Evolutionary conservation across 768 basidiomycete species (phyloP).

Genomic region (Kwoniella mangroviensis): DNA sequence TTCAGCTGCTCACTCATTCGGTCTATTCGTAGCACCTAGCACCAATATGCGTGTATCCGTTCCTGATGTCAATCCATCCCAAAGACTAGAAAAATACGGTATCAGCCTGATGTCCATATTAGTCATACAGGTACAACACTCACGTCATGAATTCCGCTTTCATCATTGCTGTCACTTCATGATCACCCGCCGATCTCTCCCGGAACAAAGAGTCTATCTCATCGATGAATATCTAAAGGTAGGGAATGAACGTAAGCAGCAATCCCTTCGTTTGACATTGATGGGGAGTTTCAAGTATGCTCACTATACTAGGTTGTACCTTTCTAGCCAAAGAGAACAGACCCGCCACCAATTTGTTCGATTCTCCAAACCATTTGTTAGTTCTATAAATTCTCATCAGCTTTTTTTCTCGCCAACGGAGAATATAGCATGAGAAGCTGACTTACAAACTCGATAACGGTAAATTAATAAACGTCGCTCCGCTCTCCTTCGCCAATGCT

Average conservation of each 20-base stretch:
- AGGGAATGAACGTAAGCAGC: neutral
- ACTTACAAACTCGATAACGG: conserved; percentile 68
- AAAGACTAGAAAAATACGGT: conserved; percentile 65
- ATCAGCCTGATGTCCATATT: neutral
- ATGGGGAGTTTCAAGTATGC: conserved; percentile 13
- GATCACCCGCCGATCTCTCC: conserved; percentile 83
- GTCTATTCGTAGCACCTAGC: conserved; percentile 93
- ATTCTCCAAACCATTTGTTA: conserved; percentile 76
- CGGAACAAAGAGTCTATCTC: conserved; percentile 96
- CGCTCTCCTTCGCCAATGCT: conserved; percentile 94
- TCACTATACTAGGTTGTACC: conserved; percentile 81
- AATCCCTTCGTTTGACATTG: neutral
- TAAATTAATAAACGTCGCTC: conserved; percentile 93
- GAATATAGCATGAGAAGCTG: neutral
- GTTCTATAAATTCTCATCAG: conserved; percentile 33
- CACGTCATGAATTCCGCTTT: conserved; percentile 70
- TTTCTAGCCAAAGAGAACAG: conserved; percentile 92
- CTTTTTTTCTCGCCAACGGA: neutral
- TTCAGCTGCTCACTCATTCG: conserved; percentile 70
- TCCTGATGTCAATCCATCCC: conserved; percentile 89
- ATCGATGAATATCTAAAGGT: conserved; percentile 81
- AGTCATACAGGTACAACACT: conserved; percentile 7
- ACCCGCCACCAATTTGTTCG: conserved; percentile 92
- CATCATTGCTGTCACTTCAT: conserved; percentile 98
- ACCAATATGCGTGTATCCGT: conserved; percentile 78